A percentile compares a stretch with the other conserved stretches of the same genome.
phyloP scores from a whole-genome alignment of 2,329 filamentous ascomycete species.

The Byssochlamys sp. region DNA sequence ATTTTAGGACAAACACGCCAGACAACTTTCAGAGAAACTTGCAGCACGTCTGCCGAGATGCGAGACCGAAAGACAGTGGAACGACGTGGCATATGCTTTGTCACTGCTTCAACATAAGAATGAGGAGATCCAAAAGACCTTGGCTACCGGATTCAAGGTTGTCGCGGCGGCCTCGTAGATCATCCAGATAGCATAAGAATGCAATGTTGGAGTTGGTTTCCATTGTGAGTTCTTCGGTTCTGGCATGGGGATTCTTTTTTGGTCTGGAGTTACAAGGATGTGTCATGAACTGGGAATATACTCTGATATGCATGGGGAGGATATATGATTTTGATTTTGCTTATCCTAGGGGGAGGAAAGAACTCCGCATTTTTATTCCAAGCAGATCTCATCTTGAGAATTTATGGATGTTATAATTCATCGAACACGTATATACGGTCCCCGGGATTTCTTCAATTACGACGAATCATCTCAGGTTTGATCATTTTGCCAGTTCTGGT shows the following conservation, averaged over 20 bases:
- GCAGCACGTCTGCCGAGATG: conserved; percentile 76
- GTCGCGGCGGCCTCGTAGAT: conserved; percentile 51
- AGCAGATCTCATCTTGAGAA: neutral
- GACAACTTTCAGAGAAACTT: conserved; percentile 84
- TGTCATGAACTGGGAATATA: neutral
- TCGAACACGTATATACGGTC: neutral
- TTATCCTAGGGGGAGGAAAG: neutral
- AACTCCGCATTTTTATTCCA: neutral
- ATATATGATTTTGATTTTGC: neutral
- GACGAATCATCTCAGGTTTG: too few species aligned
- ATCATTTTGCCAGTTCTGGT: too few species aligned
- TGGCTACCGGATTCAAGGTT: conserved; percentile 46
- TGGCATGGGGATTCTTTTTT: neutral
- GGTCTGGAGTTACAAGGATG: neutral
- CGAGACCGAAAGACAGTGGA: conserved; percentile 92
- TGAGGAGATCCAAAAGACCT: conserved; percentile 36
- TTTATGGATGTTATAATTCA: neutral
- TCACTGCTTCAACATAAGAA: conserved; percentile 69
- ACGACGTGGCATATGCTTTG: conserved; percentile 87
- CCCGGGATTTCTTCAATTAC: too few species aligned
- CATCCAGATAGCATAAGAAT: neutral
- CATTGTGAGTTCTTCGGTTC: neutral
- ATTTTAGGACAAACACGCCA: conserved; percentile 83
- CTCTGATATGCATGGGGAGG: neutral
- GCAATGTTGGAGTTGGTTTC: neutral